A percentile compares a stretch with the other conserved stretches of the same genome.
Evolutionary conservation across 371 early-diverging fungal species (phyloP).

Genomic region (Capillidium rhysosporum): DNA sequence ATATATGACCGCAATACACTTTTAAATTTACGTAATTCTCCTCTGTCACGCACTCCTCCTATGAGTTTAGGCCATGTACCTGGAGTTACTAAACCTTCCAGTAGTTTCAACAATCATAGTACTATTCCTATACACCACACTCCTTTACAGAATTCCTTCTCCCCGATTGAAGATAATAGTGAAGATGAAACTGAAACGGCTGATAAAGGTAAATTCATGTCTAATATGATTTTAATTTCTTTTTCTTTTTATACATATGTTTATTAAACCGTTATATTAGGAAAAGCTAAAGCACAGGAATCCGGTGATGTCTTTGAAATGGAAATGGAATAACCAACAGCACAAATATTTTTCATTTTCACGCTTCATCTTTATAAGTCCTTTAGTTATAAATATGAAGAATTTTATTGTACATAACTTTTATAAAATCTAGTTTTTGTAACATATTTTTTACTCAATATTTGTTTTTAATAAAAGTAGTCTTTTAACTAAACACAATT

Average conservation of each 20-base stretch:
- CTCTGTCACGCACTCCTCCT: conserved; percentile 36
- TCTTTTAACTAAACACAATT: too few species aligned
- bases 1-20: conserved; percentile 41
- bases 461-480: too few species aligned
- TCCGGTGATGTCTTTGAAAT: conserved; percentile 10
- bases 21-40: conserved; percentile 38
- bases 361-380: background rate
- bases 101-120: conserved; percentile 10
- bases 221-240: background rate
- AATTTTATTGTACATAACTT: too few species aligned
- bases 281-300: conserved; percentile 4
- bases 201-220: background rate
- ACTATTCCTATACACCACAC: conserved; percentile 9
- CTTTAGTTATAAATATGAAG: too few species aligned
- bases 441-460: too few species aligned
- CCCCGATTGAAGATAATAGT: background rate
- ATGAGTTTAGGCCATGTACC: conserved; percentile 33
- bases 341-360: background rate
- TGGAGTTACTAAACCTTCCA: conserved; percentile 29
- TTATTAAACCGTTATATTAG: too few species aligned
- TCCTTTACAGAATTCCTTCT: conserved; percentile 15
- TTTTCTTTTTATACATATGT: too few species aligned
- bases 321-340: conserved; percentile 10
- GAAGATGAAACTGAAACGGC: background rate
- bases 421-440: too few species aligned